A percentile compares a stretch with the other conserved stretches of the same genome.
Conservation (phyloP, 2,329 filamentous ascomycete genomes). For the Beauveria pseudobassiana region DNA sequence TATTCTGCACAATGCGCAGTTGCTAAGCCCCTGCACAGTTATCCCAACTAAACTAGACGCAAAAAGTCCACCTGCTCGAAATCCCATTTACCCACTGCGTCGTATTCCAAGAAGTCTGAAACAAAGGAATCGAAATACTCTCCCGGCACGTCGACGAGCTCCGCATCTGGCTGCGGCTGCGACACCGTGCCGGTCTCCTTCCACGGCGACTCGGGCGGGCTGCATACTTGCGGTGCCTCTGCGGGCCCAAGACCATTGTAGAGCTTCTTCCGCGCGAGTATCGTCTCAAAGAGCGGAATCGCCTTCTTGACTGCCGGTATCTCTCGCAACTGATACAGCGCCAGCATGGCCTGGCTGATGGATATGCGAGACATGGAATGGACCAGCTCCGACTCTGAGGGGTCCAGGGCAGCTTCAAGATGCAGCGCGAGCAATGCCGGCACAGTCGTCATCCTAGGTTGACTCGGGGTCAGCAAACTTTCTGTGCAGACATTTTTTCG, state of each 20-base stretch:
- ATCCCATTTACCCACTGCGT: neutral
- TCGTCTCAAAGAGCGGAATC: neutral
- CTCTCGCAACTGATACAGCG: neutral
- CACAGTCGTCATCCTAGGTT: neutral
- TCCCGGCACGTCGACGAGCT: neutral
- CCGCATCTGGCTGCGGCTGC: neutral
- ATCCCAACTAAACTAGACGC: neutral
- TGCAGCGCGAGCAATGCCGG: constrained; percentile 3
- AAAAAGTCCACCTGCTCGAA: neutral
- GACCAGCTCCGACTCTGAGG: neutral
- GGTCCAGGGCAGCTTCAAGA: neutral
- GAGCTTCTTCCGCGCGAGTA: neutral
- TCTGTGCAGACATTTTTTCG: neutral
- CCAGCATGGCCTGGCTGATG: constrained; percentile 9
- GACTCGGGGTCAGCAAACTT: neutral
- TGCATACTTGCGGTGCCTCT: neutral
- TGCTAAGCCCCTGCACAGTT: no score
- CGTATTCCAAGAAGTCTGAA: neutral
- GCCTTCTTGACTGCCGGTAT: constrained; percentile 6
- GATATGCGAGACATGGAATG: constrained; percentile 8
- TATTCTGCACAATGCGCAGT: no score
- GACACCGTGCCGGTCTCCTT: neutral
- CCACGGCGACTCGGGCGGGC: neutral
- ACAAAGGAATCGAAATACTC: neutral
- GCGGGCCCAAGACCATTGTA: neutral